Evolutionary conservation across 2,329 filamentous ascomycete genomes (phyloP).

Genomic region (Fusarium mangiferae): DNA sequence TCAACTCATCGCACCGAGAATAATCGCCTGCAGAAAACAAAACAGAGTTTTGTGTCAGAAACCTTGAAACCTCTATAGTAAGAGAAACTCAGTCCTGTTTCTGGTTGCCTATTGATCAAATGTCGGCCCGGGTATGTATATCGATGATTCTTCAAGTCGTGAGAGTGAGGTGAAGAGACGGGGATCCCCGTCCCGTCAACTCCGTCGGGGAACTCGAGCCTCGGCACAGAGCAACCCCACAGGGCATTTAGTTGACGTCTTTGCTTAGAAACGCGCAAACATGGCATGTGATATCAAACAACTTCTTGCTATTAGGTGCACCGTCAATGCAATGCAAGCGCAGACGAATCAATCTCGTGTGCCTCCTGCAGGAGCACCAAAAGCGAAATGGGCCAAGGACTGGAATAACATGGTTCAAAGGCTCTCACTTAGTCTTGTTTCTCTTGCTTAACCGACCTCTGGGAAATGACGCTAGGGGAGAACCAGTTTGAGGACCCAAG

Average conservation of each 20-base stretch:
- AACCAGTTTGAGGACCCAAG: not conserved
- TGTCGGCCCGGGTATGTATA: conserved; percentile 23
- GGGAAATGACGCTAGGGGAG: conserved; percentile 22
- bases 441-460: conserved; percentile 23
- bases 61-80: conserved; percentile 29
- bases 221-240: conserved; percentile 30
- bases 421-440: conserved; percentile 16
- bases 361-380: conserved; percentile 21
- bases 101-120: not conserved
- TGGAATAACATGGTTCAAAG: conserved; percentile 16
- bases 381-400: conserved; percentile 29
- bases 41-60: not conserved
- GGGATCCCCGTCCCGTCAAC: not conserved
- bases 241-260: not conserved
- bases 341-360: conserved; percentile 20
- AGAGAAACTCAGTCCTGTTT: conserved; percentile 20
- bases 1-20: conserved; percentile 6
- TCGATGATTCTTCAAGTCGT: not conserved
- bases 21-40: not conserved
- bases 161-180: not conserved
- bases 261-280: not conserved
- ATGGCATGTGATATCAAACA: conserved; percentile 34
- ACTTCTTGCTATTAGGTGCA: conserved; percentile 23
- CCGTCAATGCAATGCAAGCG: conserved; percentile 22
- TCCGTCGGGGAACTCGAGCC: conserved; percentile 16